A percentile compares a stretch with the other conserved stretches of the same genome.
Evolutionary conservation across 169 alveolate species (phyloP).

Genomic region (Babesia ovis): DNA sequence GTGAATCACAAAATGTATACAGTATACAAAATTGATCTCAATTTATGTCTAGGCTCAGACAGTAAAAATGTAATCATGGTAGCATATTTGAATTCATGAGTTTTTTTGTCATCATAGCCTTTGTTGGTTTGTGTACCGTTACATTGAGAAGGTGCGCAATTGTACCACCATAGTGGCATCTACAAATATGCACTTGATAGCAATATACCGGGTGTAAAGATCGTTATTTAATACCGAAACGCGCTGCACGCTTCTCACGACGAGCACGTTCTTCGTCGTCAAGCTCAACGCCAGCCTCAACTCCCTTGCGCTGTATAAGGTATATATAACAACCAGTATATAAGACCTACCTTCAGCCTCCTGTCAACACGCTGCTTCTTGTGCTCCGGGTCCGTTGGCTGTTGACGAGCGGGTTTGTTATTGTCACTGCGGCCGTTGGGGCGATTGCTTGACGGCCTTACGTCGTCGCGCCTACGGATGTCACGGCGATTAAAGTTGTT

Average conservation of each 20-base stretch:
- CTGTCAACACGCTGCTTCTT: not conserved
- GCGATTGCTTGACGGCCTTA: no score
- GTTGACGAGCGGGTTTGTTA: no score
- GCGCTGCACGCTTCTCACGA: slow-evolving; percentile 48
- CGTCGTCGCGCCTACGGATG: no score
- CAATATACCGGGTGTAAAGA: not conserved
- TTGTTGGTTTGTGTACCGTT: not conserved
- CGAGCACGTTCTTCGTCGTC: slow-evolving; percentile 50
- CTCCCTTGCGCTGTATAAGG: slow-evolving; percentile 7
- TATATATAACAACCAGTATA: not conserved
- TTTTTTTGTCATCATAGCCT: slow-evolving; percentile 55
- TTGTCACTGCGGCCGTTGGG: no score
- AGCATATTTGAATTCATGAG: slow-evolving; percentile 40
- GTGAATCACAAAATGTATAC: no score
- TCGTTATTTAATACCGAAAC: slow-evolving; percentile 19
- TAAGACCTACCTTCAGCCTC: not conserved
- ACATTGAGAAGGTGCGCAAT: no score
- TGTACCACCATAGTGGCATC: no score
- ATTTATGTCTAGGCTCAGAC: slow-evolving; percentile 55
- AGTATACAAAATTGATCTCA: no score
- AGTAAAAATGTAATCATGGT: slow-evolving; percentile 64
- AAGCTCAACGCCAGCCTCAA: slow-evolving; percentile 6
- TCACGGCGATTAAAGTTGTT: no score
- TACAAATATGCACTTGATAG: not conserved
- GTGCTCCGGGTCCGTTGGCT: no score